Evolutionary conservation across 2,329 filamentous ascomycete genomes (phyloP), one percentile per base, ranked within the genome.

Genomic region (Monosporascus sp.): DNA sequence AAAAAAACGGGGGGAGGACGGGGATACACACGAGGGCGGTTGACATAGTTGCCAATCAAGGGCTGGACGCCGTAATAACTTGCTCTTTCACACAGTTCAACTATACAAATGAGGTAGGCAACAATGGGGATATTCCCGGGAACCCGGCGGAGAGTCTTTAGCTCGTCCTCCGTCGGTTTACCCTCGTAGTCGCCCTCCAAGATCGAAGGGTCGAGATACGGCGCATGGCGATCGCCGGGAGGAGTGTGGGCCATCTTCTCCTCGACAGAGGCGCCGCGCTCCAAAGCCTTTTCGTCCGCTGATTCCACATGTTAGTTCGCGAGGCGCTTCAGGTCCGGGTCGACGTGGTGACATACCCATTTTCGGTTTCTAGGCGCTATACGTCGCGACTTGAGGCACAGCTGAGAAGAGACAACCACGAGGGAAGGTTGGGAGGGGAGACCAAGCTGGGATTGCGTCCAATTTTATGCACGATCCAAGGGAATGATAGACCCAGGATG

Each of bases 81-180:
- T 3, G 81, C 82, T 52, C 83, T 73, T 63, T 86, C 83, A 52
- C 79, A 80, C 55, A 85, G 80, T 58, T 85, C 83, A 41, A 84
- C 80, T 7, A 79, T 59, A 56, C 82, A 85, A 31, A 85, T 76
- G 3, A 80, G 61, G 59, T 81, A 86, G n/a, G 80, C 76, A 3
- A 79, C 70, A 14, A 69, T 53, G 1, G 82, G 80, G 2, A 85
- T 71, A 2, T 61, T 68, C 41, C 73, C 81, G n/a, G 80, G 69
- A 7, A 81, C 72, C 53, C 66, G 64, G 50, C 66, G 66, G 22
- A 69, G 56, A 26, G 70, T 75, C 3, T 54, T 56, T 6, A 65
- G 51, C 53, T 82, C 78, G 48, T 80, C 75, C 14, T 73, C 68
- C 0, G 77, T 80, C 1, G 79, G 79, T 56, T 67, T 69, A 27